Conservation (phyloP, 176 grass and related monocot genomes). For the Typha latifolia region DNA sequence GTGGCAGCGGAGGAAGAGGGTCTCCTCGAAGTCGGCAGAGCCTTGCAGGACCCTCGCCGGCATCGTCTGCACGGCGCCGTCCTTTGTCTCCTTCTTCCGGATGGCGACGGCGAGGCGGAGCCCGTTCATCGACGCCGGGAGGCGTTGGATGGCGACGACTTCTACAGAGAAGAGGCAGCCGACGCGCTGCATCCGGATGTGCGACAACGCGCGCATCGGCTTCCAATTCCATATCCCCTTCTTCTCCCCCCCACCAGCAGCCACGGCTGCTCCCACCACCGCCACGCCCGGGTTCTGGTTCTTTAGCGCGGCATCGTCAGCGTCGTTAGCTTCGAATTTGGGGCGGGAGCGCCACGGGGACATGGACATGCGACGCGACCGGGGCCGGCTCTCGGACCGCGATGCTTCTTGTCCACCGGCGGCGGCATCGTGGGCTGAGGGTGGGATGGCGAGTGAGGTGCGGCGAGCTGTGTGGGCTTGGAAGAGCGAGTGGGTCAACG, state of each 20-base stretch:
- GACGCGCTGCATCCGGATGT: slow-evolving; percentile 63
- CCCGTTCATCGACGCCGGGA: slow-evolving; percentile 79
- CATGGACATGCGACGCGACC: slow-evolving; percentile 67
- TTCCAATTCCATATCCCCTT: slow-evolving; percentile 82
- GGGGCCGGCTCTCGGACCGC: slow-evolving; percentile 16
- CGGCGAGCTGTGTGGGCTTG: slow-evolving; percentile 67
- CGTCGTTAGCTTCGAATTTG: slow-evolving; percentile 23
- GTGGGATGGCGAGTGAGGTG: slow-evolving; percentile 54
- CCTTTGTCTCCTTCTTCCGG: slow-evolving; percentile 85
- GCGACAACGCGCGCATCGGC: slow-evolving; percentile 63
- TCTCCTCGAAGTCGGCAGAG: slow-evolving; percentile 75
- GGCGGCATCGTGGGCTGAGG: slow-evolving; percentile 11
- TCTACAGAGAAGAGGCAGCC: slow-evolving; percentile 87
- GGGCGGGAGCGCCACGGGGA: slow-evolving; percentile 61
- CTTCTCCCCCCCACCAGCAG: slow-evolving; percentile 27
- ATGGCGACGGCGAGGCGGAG: slow-evolving; percentile 68
- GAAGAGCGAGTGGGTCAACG: slow-evolving; percentile 75
- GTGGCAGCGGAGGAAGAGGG: slow-evolving; percentile 70
- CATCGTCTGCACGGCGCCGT: slow-evolving; percentile 84
- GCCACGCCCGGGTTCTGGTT: slow-evolving; percentile 29
- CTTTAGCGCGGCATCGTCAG: slow-evolving; percentile 18
- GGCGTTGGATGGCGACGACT: slow-evolving; percentile 62
- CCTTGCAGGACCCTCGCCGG: slow-evolving; percentile 73
- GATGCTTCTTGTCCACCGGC: background rate
- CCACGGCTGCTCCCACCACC: background rate